Percentiles rank a stretch among this genome's conserved stretches.
Conservation (phyloP, 768 basidiomycete species). For the Serendipita sp. region DNA sequence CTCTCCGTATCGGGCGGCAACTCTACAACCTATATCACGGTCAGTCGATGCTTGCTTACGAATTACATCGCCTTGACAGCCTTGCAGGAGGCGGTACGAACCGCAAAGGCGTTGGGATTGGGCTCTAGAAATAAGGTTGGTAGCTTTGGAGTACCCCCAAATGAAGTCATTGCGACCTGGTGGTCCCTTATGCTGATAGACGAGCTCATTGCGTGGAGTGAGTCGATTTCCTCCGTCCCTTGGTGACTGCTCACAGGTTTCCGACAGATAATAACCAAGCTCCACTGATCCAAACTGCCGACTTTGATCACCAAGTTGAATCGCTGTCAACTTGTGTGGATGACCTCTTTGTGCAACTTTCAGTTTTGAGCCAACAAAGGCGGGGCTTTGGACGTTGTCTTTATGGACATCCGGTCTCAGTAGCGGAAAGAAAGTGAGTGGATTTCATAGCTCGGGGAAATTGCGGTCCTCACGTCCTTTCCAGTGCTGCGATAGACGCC, state of each 20-base stretch:
- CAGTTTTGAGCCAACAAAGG: neutral
- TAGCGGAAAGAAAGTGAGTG: neutral
- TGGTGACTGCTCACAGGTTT: neutral
- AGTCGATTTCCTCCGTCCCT: neutral
- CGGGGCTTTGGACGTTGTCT: neutral
- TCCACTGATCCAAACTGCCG: neutral
- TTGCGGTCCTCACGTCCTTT: neutral
- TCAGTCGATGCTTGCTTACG: neutral
- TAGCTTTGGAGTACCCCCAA: neutral
- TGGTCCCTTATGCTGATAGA: slow-evolving; percentile 1
- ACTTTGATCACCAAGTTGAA: neutral
- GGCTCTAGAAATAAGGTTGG: neutral
- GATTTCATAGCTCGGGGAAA: neutral
- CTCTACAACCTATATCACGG: neutral
- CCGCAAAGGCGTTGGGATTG: neutral
- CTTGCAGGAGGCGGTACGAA: neutral
- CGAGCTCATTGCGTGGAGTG: slow-evolving; percentile 1
- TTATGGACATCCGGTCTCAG: neutral
- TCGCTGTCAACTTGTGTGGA: neutral
- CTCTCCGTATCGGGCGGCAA: neutral
- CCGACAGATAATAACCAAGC: neutral
- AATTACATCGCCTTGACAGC: neutral
- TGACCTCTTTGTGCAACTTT: neutral
- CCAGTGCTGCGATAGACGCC: neutral
- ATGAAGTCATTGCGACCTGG: slow-evolving; percentile 1